These are phyloP conservation scores for Eragrostis curvula DNA, from an alignment of 176 grass and related monocot species.

Conservation along the genomic window DNA sequence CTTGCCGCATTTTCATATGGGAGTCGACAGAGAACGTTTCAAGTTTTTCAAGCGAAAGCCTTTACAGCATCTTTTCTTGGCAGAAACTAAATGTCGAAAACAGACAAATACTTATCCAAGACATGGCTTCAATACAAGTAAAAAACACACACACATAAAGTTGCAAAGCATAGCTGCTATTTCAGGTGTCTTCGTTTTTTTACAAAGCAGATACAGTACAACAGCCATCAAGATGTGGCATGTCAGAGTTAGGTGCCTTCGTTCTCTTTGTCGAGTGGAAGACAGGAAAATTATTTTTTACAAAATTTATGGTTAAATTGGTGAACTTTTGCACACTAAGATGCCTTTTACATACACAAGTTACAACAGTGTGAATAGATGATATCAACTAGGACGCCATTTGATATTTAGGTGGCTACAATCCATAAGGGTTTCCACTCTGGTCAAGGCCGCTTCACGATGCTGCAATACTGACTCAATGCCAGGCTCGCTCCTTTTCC, in stretches of 20 bases:
- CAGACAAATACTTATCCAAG: background rate
- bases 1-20: too few relatives aligned
- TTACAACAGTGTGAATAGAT: slow-evolving; percentile 32
- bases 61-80: background rate
- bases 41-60: background rate
- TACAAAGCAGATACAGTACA: slow-evolving; percentile 27
- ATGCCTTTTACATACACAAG: slow-evolving; percentile 3
- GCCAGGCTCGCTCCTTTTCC: slow-evolving; percentile 55
- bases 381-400: slow-evolving; percentile 55
- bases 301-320: background rate
- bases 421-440: slow-evolving; percentile 50
- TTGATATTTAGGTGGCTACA: slow-evolving; percentile 58
- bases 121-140: background rate
- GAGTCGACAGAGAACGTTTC: too few relatives aligned
- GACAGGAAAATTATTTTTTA: too few relatives aligned
- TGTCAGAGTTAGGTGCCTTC: background rate
- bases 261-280: too few relatives aligned
- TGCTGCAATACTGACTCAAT: slow-evolving; percentile 60
- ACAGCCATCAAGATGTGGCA: slow-evolving; percentile 1
- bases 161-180: background rate
- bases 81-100: too few relatives aligned
- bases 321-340: background rate
- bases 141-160: background rate
- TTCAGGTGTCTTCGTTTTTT: background rate
- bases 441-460: slow-evolving; percentile 61